A percentile compares a stretch with the other conserved stretches of the same genome.
Conservation (phyloP, 768 basidiomycete species). For the Mycena belliarum region DNA sequence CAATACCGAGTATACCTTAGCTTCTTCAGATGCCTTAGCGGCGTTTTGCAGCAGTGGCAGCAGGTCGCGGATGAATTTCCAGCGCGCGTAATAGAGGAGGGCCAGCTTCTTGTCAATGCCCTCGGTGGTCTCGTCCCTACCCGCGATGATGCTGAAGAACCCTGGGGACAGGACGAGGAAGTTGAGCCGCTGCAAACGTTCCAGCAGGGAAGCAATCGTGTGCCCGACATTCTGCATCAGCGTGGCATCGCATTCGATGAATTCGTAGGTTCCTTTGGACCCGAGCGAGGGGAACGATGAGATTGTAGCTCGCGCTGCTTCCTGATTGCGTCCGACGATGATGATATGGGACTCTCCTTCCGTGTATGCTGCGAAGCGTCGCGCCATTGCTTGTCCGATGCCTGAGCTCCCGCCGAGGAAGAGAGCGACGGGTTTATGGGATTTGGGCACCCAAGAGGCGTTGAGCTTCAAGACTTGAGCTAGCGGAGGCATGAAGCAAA, state of each 20-base stretch:
- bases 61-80: conserved; percentile 39
- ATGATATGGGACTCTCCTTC: conserved; percentile 42
- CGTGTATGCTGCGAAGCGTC: conserved; percentile 37
- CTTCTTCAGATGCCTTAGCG: conserved; percentile 36
- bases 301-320: conserved; percentile 35
- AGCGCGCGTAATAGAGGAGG: conserved; percentile 41
- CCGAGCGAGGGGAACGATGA: conserved; percentile 29
- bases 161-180: conserved; percentile 39
- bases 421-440: conserved; percentile 22
- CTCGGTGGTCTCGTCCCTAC: conserved; percentile 37
- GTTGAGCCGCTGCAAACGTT: conserved; percentile 34
- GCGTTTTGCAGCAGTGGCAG: conserved; percentile 36
- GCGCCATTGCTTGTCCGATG: conserved; percentile 37
- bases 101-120: conserved; percentile 40
- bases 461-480: conserved; percentile 24
- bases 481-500: conserved; percentile 18
- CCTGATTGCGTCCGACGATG: conserved; percentile 38
- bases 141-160: conserved; percentile 28
- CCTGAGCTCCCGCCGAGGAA: conserved; percentile 30
- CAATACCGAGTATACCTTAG: conserved; percentile 37
- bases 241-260: conserved; percentile 38
- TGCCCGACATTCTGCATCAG: conserved; percentile 36
- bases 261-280: conserved; percentile 30
- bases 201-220: conserved; percentile 28
- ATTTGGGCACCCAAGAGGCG: conserved; percentile 4